A percentile compares a stretch with the other conserved stretches of the same genome.
Evolutionary conservation across 352 stramenopile species (phyloP).

Genomic region (Globisporangium yorkense): DNA sequence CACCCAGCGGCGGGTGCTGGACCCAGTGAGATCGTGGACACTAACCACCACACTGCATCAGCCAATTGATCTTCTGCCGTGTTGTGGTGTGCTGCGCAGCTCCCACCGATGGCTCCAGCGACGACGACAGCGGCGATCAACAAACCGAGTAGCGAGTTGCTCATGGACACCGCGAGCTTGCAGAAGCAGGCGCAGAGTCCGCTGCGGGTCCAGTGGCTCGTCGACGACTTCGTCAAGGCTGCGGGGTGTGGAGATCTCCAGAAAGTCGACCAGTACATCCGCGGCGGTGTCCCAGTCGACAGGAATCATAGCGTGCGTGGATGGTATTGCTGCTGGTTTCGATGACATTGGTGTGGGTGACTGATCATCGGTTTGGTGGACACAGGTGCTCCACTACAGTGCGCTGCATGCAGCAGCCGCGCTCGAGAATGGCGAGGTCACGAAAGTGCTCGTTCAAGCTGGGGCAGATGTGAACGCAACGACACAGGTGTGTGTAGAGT

Average conservation of each 20-base stretch:
- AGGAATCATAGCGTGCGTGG: constrained; percentile 37
- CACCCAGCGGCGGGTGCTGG: constrained; percentile 15
- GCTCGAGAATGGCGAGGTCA: constrained; percentile 24
- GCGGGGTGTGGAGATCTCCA: constrained; percentile 27
- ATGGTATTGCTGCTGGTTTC: neutral
- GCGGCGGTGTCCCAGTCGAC: constrained; percentile 46
- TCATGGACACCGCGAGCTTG: constrained; percentile 14
- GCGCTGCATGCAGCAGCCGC: constrained; percentile 41
- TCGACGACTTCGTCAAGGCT: constrained; percentile 56
- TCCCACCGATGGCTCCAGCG: neutral
- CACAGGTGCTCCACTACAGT: constrained; percentile 40
- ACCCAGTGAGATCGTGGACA: constrained; percentile 13
- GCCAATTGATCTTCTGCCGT: neutral
- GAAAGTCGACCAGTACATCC: constrained; percentile 47
- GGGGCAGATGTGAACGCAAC: constrained; percentile 32
- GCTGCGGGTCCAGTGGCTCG: constrained; percentile 39
- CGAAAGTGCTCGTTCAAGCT: constrained; percentile 38
- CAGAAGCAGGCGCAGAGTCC: constrained; percentile 46
- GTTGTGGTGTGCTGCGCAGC: neutral
- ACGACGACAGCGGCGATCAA: neutral
- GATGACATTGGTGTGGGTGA: too few species aligned
- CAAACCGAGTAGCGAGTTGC: neutral
- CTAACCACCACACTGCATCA: neutral
- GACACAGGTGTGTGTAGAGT: constrained; percentile 19
- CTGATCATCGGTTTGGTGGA: neutral